Conservation (phyloP, 148 eudicot genomes). For the Persicaria tinctoria region DNA sequence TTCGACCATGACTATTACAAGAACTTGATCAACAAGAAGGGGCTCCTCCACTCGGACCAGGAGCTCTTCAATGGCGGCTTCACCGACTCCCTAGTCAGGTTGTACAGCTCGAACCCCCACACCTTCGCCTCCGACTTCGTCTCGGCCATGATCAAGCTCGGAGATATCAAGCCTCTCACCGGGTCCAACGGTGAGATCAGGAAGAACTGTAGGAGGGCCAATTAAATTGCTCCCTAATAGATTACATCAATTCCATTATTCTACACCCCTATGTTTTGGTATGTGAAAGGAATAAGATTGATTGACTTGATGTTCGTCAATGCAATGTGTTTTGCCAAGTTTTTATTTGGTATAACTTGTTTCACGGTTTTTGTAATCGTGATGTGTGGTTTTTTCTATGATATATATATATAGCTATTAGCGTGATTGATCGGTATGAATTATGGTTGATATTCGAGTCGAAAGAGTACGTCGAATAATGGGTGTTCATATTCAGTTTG, state of each 20-base stretch:
- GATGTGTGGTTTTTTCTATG: no score
- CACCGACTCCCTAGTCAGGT: slow-evolving; percentile 33
- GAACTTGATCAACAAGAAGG: slow-evolving; percentile 27
- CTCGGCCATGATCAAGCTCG: slow-evolving; percentile 51
- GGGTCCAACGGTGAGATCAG: slow-evolving; percentile 58
- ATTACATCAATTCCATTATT: no score
- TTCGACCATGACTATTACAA: slow-evolving; percentile 46
- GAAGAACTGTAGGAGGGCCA: slow-evolving; percentile 52
- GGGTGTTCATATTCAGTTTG: no score
- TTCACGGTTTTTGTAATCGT: no score
- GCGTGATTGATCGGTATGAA: no score
- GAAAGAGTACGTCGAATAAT: no score
- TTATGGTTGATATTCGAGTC: no score
- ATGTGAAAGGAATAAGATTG: neutral
- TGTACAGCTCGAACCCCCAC: slow-evolving; percentile 18
- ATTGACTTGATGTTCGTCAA: no score
- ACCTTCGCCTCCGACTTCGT: slow-evolving; percentile 37
- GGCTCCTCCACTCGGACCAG: slow-evolving; percentile 60
- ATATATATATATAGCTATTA: no score
- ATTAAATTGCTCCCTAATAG: slow-evolving; percentile 14
- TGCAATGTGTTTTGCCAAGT: no score
- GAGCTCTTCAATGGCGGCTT: slow-evolving; percentile 51
- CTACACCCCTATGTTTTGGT: neutral
- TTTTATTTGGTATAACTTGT: no score
- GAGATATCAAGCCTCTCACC: slow-evolving; percentile 54